These are phyloP conservation scores for Toxoplasma gondii DNA, from an alignment of 169 alveolate species.

Conservation along the genomic window DNA sequence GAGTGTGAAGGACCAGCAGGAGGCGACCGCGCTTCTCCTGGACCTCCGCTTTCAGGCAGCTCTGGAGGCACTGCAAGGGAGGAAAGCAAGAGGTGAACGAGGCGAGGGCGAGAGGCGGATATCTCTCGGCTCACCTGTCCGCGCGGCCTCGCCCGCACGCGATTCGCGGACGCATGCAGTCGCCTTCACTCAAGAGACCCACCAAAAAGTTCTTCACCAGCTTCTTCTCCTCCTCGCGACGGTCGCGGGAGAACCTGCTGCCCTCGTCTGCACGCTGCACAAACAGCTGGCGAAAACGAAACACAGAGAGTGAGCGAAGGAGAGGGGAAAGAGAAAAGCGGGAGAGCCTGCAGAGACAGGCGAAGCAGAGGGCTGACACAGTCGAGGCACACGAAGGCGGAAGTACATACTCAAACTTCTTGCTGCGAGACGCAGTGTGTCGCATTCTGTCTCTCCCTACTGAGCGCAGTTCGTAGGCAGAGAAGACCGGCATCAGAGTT, in stretches of 20 bases:
- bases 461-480: too few species aligned
- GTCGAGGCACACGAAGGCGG: too few species aligned
- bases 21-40: not conserved
- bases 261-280: constrained; percentile 9
- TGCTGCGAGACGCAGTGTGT: too few species aligned
- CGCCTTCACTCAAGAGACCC: not conserved
- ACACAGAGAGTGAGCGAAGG: constrained; percentile 11
- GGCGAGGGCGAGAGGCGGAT: not conserved
- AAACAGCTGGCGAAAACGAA: not conserved
- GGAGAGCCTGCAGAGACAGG: not conserved
- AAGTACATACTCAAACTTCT: too few species aligned
- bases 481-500: too few species aligned
- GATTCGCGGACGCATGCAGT: not conserved
- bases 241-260: not conserved
- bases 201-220: not conserved
- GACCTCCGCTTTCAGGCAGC: not conserved
- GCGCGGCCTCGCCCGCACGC: too few species aligned
- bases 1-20: not conserved
- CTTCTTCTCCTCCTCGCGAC: not conserved
- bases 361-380: not conserved
- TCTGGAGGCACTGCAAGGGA: not conserved
- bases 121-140: not conserved
- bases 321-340: not conserved
- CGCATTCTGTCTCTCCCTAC: too few species aligned
- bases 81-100: not conserved